Evolutionary conservation across 2,329 filamentous ascomycete species (phyloP), one percentile per base, ranked within the genome.

Genomic region (Tolypocladium amazonense): DNA sequence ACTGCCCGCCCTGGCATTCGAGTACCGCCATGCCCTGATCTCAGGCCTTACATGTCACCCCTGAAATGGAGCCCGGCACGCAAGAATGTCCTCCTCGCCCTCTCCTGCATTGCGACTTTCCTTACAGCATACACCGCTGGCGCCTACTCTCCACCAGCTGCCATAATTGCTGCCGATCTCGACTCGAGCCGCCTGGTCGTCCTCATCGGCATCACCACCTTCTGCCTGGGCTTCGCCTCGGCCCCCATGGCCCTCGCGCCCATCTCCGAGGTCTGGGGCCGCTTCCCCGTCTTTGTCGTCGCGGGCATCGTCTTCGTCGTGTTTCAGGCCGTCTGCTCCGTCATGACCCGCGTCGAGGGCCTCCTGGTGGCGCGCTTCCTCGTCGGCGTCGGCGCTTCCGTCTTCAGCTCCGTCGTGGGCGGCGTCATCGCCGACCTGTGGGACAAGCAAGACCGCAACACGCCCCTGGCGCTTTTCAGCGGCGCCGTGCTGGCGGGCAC

Each of bases 381-480:
- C 55, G 82, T 86, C 12, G 92, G 92, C 1, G 84, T 86, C n/a
- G 89, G 89, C 8, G 87, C 84, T 7, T 91, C 87, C 56, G 86
- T 81, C 0, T 96, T 95, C 69, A 91, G 88, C 53, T 94, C 90
- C 27, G 92, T 96, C 81, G 88, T 96, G 0, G 92, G 92, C n/a
- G 92, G 92, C 4, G 89, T 97, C 4, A 88, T 97, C 47, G 88
- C 88, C 57, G 92, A 97, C 68, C 83, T 96, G 61, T 96, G 92
- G 75, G 83, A 87, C 56, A 85, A 89, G 12, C 77, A 89, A 61
- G 86, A 89, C 53, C 81, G 93, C 39, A 96, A 97, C 67, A 91
- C 88, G 0, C 89, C 92, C 0, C 96, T 97, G 93, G 88, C 90
- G 0, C 70, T 96, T 0, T 97, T 96, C 71, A 88, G 88, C n/a